Evolutionary conservation across 225 moss, liverwort and hornwort genomes (phyloP), one percentile per base, ranked within the genome.

Genomic region (Bryoerythrophyllum caledonicum): DNA sequence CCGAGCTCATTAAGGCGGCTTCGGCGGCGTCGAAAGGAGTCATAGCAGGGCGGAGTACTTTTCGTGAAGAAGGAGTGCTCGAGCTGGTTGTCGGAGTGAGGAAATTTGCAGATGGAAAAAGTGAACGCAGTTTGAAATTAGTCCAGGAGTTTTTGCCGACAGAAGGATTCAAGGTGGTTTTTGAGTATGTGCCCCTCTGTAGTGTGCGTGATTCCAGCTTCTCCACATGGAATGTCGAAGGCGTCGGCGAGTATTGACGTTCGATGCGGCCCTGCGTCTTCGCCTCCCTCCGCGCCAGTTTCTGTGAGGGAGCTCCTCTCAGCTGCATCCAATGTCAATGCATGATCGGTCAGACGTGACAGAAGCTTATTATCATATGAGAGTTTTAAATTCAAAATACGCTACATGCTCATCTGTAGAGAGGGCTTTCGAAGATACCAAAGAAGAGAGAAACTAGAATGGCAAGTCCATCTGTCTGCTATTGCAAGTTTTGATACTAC

Each of bases 211-310:
- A 8, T 55, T 72, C 68, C 15, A 80, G 3, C 53, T 17, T 44
- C 59, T 60, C 63, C 27, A 5, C 23, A 64, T 12, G 28, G 16
- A 64, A 58, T 41, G 53, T 65, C 35, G 56, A 24, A 11, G 62
- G 20, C n/a, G 68, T 70, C 2, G 83, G 81, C 19, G 81, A 81
- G 27, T 86, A 78, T 38, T 80, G 86, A 13, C 75, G 75, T 38
- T 80, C 82, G 5, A 86, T 83, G 46, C 80, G 83, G 32, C 78
- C 80, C 17, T 86, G 83, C 12, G 75, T 86, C 58, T 73, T 86
- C 4, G 24, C 44, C 4, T 80, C 80, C 54, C 53, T 27, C 16
- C 78, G 64, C 16, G 72, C n/a, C 54, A 80, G 1, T 65, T 70
- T 76, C 10, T 71, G 75, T 17, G 72, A 75, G 13, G 79, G 67